A percentile compares a stretch with the other conserved stretches of the same genome.
Evolutionary conservation across 2,329 filamentous ascomycete genomes (phyloP).

Genomic region (Aureobasidium lini): DNA sequence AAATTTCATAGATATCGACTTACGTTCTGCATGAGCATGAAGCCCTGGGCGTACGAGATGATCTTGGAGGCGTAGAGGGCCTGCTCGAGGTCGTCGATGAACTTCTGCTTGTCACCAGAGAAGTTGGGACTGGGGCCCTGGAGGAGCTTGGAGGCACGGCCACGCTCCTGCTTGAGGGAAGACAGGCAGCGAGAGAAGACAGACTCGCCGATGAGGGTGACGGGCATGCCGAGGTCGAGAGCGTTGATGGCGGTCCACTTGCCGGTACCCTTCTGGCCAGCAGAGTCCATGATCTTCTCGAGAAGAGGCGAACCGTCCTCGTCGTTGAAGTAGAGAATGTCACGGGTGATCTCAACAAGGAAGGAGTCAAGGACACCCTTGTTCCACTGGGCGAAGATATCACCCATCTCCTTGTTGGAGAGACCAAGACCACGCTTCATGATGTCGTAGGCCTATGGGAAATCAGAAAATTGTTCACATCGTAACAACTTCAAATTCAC

Average conservation of each 20-base stretch:
- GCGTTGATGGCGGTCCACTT: conserved; percentile 99
- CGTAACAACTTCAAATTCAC: neutral
- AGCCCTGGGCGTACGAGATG: conserved; percentile 98
- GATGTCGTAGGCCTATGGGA: conserved; percentile 85
- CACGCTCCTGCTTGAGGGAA: conserved; percentile 88
- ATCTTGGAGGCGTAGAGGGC: conserved; percentile 99
- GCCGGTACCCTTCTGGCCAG: conserved; percentile 98
- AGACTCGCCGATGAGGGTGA: conserved; percentile 94
- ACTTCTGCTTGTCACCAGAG: conserved; percentile 82
- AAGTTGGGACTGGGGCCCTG: conserved; percentile 71
- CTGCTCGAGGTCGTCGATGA: conserved; percentile 97
- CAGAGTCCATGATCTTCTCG: conserved; percentile 98
- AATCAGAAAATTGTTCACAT: conserved; percentile 16
- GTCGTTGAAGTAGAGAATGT: conserved; percentile 98
- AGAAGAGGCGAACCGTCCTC: conserved; percentile 84
- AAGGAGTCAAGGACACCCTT: conserved; percentile 97
- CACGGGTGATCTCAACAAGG: conserved; percentile 97
- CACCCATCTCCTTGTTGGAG: conserved; percentile 87
- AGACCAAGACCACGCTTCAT: conserved; percentile 96
- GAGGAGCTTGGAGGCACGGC: conserved; percentile 70
- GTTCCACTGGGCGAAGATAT: conserved; percentile 95
- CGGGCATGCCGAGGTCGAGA: conserved; percentile 95
- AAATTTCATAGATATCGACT: conserved; percentile 28
- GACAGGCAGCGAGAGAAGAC: conserved; percentile 93
- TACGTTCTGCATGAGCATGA: conserved; percentile 99